Percentiles rank a stretch among this genome's conserved stretches.
These are phyloP conservation scores for Cydonia oblonga DNA, from an alignment of 331 rosid genomes.

Conservation along the genomic window DNA sequence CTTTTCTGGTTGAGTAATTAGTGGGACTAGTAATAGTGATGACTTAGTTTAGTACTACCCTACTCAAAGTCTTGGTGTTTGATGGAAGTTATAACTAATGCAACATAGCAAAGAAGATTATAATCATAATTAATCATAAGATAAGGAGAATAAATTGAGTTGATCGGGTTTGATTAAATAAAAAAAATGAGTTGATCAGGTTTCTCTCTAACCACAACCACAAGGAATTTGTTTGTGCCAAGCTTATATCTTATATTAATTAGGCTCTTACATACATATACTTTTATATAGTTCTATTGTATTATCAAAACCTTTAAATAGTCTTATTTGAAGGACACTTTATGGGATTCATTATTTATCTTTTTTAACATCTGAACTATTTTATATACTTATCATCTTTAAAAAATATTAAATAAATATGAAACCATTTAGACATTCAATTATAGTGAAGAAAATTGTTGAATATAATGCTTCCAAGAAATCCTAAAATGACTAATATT, in stretches of 20 bases:
- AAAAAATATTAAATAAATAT: too few relatives aligned
- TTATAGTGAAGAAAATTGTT: too few relatives aligned
- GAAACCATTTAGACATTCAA: too few relatives aligned
- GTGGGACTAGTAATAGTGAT: not conserved
- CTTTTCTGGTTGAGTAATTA: not conserved
- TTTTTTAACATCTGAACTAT: too few relatives aligned
- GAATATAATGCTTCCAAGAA: not conserved
- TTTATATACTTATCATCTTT: too few relatives aligned
- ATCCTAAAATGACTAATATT: not conserved
- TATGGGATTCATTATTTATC: not conserved
- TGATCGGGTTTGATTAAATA: too few relatives aligned
- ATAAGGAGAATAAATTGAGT: not conserved
- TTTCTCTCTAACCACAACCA: not conserved
- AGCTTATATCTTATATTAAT: not conserved
- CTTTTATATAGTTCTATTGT: too few relatives aligned
- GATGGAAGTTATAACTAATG: not conserved
- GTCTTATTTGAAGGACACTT: not conserved
- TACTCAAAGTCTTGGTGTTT: not conserved
- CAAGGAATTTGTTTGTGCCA: not conserved
- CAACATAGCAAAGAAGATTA: not conserved
- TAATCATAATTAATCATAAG: not conserved
- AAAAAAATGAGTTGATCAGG: too few relatives aligned
- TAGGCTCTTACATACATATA: not conserved
- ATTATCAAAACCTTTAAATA: not conserved
- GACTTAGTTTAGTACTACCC: not conserved